Base-by-base conservation (phyloP, 2,329 filamentous ascomycete species). In the Cladosporium sphaerospermum region DNA sequence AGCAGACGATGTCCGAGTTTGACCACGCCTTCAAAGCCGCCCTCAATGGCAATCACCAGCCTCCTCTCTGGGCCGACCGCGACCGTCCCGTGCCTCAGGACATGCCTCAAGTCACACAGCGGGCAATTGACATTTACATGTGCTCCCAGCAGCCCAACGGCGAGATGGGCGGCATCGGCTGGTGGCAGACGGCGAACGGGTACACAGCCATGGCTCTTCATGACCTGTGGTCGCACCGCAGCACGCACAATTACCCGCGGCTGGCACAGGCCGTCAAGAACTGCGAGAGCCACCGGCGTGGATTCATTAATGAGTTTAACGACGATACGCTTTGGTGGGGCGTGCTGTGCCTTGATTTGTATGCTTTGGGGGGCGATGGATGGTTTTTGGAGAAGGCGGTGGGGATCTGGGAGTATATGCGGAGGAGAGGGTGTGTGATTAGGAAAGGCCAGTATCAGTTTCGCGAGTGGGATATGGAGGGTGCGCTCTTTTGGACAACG, bases 131-230 rank as follows among this genome's bases (percentile, higher is more conserved):
- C 47, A 56, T 59, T 18, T 61, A 56, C 49, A 52, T 64, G 34
- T 46, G 56, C 9, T 62, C 61, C 2, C 46, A 54, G 11, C 45
- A 58, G 23, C 54, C 55, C 8, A 57, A 58, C 23, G 63, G 63
- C 42, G 56, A 57, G 31, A 61, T 64, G 32, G 54, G 55, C 42
- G 62, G 62, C 34, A 63, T 65, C 18, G 62, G 62, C 9, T 65
- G 62, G 56, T 65, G 63, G 63, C 62, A 64, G 48, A 57, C 55
- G 9, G 63, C 62, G 23, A 65, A 65, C 39, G 63, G 56, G n/a
- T 65, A 64, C 53, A 64, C 62, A 4, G 62, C 61, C 13, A 62
- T 64, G 23, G 61, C 61, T 19, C 58, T 64, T 6, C 57, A 60
- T 33, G 62, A 65, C 37, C 44, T 53, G 10, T 63, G 58, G 56